These are phyloP conservation scores for Coemansia sp. DNA, from an alignment of 192 early-diverging fungal genomes.

Conservation along the genomic window DNA sequence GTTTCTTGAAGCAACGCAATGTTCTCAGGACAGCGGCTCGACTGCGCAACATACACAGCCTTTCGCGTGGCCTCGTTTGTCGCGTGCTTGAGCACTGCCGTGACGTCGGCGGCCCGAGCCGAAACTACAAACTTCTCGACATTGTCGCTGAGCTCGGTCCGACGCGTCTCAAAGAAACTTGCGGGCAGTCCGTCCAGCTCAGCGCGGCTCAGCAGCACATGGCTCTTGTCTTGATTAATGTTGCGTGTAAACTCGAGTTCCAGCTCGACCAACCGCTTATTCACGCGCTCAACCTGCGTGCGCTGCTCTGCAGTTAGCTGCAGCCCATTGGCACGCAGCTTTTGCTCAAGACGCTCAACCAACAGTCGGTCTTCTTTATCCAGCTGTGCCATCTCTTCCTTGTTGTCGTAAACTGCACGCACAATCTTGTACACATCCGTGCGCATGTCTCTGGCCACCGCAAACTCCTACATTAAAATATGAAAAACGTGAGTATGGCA, in stretches of 20 bases:
- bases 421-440: slow-evolving; percentile 59
- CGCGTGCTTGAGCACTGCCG: slow-evolving; percentile 45
- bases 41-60: slow-evolving; percentile 30
- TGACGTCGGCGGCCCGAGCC: slow-evolving; percentile 60
- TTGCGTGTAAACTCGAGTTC: slow-evolving; percentile 65
- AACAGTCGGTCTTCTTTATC: slow-evolving; percentile 61
- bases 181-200: slow-evolving; percentile 69
- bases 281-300: slow-evolving; percentile 39
- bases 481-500: not conserved
- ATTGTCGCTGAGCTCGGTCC: slow-evolving; percentile 55
- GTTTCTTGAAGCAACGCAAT: slow-evolving; percentile 57
- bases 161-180: slow-evolving; percentile 59
- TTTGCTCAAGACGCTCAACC: slow-evolving; percentile 50
- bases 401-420: slow-evolving; percentile 40
- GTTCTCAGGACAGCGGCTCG: slow-evolving; percentile 53
- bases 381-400: slow-evolving; percentile 32
- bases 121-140: slow-evolving; percentile 58
- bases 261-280: slow-evolving; percentile 38
- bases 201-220: slow-evolving; percentile 40
- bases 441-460: slow-evolving; percentile 26
- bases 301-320: slow-evolving; percentile 59
- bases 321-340: slow-evolving; percentile 59
- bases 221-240: slow-evolving; percentile 58
- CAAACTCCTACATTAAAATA: slow-evolving; percentile 8
- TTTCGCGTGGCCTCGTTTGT: slow-evolving; percentile 52